A percentile compares a stretch with the other conserved stretches of the same genome.
Evolutionary conservation across 805 yeast species (phyloP).

Genomic region (Yamadazyma ubonensis): DNA sequence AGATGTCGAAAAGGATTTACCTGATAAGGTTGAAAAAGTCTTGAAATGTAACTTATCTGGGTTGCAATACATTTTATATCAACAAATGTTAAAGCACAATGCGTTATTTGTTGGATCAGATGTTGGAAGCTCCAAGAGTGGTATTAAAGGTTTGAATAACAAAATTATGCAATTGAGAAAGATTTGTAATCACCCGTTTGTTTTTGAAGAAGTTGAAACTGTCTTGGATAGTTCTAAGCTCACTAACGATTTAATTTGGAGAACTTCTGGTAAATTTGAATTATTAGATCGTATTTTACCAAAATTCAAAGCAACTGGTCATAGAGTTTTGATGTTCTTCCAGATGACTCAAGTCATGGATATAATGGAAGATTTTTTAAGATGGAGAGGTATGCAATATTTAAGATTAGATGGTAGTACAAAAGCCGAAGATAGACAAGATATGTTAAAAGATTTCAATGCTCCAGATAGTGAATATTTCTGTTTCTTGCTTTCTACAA

Average conservation of each 20-base stretch:
- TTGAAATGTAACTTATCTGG: conserved; percentile 77
- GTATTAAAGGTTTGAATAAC: conserved; percentile 75
- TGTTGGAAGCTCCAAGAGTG: conserved; percentile 59
- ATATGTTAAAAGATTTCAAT: conserved; percentile 69
- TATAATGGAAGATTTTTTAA: conserved; percentile 80
- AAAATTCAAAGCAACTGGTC: conserved; percentile 71
- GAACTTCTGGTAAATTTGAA: conserved; percentile 80
- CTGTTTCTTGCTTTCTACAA: conserved; percentile 74
- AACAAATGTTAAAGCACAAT: conserved; percentile 75
- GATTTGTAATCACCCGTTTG: conserved; percentile 86
- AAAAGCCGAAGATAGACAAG: conserved; percentile 80
- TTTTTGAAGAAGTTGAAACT: conserved; percentile 77
- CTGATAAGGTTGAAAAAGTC: conserved; percentile 81
- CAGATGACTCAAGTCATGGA: conserved; percentile 92
- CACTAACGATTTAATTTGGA: conserved; percentile 69
- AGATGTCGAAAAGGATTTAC: conserved; percentile 84
- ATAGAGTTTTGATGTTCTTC: conserved; percentile 76
- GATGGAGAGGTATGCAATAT: conserved; percentile 65
- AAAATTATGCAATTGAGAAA: conserved; percentile 83
- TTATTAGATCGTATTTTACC: conserved; percentile 72
- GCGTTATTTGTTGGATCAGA: conserved; percentile 65
- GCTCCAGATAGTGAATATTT: conserved; percentile 76
- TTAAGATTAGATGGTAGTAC: conserved; percentile 81
- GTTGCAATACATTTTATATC: conserved; percentile 65
- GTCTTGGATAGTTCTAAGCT: conserved; percentile 60